Conservation (phyloP, 2,329 filamentous ascomycete species). For the Colletotrichum gloeosporioides region DNA sequence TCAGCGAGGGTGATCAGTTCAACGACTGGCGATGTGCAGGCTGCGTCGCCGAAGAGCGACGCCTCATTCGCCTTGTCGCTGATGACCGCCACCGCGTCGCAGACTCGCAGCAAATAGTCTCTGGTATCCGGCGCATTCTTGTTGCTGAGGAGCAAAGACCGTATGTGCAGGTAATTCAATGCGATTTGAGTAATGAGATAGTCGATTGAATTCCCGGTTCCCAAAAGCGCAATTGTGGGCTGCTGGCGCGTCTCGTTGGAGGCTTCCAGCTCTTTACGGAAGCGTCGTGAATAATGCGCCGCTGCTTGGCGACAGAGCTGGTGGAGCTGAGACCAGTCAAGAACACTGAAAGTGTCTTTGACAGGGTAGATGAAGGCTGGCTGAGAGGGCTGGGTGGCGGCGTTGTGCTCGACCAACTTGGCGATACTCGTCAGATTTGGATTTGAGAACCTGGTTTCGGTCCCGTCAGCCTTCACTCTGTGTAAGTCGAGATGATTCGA, state of each 20-base stretch:
- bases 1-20: neutral
- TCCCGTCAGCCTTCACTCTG: neutral
- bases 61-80: neutral
- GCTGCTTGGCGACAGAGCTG: neutral
- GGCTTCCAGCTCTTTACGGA: neutral
- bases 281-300: neutral
- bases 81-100: neutral
- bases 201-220: neutral
- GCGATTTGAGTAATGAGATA: constrained; percentile 9
- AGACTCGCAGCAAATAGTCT: neutral
- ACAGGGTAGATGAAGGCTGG: constrained; percentile 1
- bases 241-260: neutral
- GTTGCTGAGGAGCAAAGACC: constrained; percentile 2
- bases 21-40: neutral
- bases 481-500: neutral
- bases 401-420: neutral
- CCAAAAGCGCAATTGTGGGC: constrained; percentile 3
- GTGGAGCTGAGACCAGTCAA: neutral
- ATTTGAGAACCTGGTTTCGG: neutral
- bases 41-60: neutral
- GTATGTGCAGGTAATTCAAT: neutral
- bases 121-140: constrained; percentile 2
- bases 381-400: neutral
- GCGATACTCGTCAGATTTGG: constrained; percentile 1
- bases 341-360: neutral